Evolutionary conservation across 352 stramenopile genomes (phyloP), one percentile per base, ranked within the genome.

Genomic region (Thraustotheca clavata): DNA sequence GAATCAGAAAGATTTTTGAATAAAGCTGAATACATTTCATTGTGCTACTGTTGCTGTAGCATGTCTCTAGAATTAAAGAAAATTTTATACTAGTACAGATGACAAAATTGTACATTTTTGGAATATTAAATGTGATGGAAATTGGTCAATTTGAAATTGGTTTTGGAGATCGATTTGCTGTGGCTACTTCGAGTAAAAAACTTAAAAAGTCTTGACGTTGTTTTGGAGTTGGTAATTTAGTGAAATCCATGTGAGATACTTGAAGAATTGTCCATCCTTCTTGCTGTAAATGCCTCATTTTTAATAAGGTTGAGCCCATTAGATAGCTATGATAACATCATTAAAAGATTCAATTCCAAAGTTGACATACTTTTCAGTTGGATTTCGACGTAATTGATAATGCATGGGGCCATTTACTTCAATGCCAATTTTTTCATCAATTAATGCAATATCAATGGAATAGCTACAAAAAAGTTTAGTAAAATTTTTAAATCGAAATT

Each of bases 401-500:
- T 62, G 55, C n/a, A 27, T 52, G 18, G 55, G 55, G 20, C 55
- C 55, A 27, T 62, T 62, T 29, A 62, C 55, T 62, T 62, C 55
- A 62, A 62, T 62, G 33, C 55, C 55, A 35, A 62, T 62, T 12
- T 33, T 24, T 16, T 59, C 55, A n/a, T 62, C 55, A 2, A 62
- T 41, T 2, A 62, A 31, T 18, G 55, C 55, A 62, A 62, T 62
- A 41, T 62, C 55, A 20, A 62, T n/a, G 16, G 55, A 62, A 54
- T 62, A 62, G 24, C 55, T 62, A 62, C 43, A 50, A 22, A 22
- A 43, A 16, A 16, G 38, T 20, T 20, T 20, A 20, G 16, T 20
- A 43, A 48, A 16, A 49, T 5, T 29, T 18, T 32, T 9, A 49
- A 18, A 32, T 12, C 31, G 26, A 54, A 4, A 38, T 20, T n/a